phyloP scores from a whole-genome alignment of 495 filamentous ascomycete species.

The Evernia prunastri region DNA sequence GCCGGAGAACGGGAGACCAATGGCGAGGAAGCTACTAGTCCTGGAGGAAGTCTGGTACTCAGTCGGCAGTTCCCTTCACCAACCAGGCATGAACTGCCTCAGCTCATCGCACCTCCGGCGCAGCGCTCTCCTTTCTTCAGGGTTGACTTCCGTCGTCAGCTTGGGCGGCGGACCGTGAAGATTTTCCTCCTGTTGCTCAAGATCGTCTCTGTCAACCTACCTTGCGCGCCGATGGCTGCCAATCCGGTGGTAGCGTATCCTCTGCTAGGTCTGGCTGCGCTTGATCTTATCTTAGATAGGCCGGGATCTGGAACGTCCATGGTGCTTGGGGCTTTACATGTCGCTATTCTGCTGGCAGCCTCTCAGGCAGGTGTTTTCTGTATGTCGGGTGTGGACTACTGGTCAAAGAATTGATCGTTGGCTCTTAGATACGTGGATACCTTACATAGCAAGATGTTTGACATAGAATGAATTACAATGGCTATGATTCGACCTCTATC shows the following conservation, averaged over 20 bases:
- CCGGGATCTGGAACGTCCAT: conserved; percentile 8
- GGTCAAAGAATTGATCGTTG: conserved; percentile 9
- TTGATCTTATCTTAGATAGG: conserved; percentile 38
- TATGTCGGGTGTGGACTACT: conserved; percentile 1
- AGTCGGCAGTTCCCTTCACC: conserved; percentile 28
- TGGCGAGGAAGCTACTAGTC: conserved; percentile 25
- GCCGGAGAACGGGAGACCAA: conserved; percentile 5
- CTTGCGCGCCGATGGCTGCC: conserved; percentile 56
- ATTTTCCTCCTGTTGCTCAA: conserved; percentile 51
- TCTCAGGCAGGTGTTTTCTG: conserved; percentile 18
- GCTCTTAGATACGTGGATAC: conserved; percentile 13
- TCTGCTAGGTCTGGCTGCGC: conserved; percentile 50
- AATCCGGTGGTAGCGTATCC: conserved; percentile 56
- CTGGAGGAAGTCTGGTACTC: conserved; percentile 31
- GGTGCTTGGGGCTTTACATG: conserved; percentile 21
- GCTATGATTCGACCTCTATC: background rate
- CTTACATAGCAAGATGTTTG: background rate
- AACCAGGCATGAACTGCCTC: conserved; percentile 20
- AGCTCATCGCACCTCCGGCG: conserved; percentile 24
- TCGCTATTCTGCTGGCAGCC: conserved; percentile 14
- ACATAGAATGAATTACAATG: background rate
- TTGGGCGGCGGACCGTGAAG: conserved; percentile 21
- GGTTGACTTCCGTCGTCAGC: background rate
- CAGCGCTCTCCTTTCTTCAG: conserved; percentile 17
- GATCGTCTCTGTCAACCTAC: conserved; percentile 45